These are phyloP conservation scores for Colletotrichum nymphaeae DNA, from an alignment of 2,329 filamentous ascomycete genomes.

Conservation along the genomic window DNA sequence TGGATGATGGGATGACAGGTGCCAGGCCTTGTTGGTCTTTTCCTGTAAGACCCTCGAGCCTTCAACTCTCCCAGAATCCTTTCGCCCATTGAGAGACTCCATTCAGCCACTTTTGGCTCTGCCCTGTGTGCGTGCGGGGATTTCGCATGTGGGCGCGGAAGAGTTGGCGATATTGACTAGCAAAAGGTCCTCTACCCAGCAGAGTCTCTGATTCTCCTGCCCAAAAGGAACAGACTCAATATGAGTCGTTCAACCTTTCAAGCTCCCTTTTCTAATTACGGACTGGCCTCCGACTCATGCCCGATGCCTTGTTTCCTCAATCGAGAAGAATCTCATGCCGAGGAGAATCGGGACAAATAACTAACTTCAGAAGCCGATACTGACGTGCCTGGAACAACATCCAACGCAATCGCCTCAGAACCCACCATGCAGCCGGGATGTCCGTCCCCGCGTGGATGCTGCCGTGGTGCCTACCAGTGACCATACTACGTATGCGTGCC, in stretches of 20 bases:
- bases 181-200: constrained; percentile 28
- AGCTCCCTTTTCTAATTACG: neutral
- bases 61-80: neutral
- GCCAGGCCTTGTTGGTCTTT: neutral
- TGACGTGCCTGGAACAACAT: constrained; percentile 18
- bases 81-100: neutral
- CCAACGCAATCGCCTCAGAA: constrained; percentile 48
- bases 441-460: constrained; percentile 78
- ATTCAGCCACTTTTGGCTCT: neutral
- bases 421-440: constrained; percentile 82
- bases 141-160: neutral
- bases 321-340: too few species aligned
- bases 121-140: neutral
- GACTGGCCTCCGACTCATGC: neutral
- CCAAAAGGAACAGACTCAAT: neutral
- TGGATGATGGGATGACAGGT: constrained; percentile 10
- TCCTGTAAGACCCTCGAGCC: neutral
- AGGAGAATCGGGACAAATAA: too few species aligned
- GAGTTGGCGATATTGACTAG: constrained; percentile 21
- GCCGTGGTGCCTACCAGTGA: constrained; percentile 6
- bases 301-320: neutral
- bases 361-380: neutral
- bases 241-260: neutral
- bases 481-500: neutral
- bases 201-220: constrained; percentile 4